Base-by-base conservation (phyloP, 768 basidiomycete genomes). In the Panaeolus cyanescens region DNA sequence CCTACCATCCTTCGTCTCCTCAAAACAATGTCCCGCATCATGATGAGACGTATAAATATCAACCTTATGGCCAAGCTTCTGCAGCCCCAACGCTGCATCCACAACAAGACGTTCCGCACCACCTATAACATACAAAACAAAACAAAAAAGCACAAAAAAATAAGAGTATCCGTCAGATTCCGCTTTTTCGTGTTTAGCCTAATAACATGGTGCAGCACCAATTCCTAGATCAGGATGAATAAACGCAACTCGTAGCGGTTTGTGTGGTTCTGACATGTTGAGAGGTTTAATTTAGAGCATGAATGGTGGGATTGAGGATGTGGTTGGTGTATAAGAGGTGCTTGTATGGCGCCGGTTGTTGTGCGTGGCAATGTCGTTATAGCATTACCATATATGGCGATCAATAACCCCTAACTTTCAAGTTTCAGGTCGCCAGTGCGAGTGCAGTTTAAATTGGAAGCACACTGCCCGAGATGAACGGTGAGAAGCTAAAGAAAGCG, bases 141-240 rank as follows among this genome's bases (percentile, higher is more conserved):
- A n/a, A n/a, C n/a, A n/a, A n/a, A n/a, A n/a, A n/a, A n/a, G n/a
- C n/a, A n/a, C n/a, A 20, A 61, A 12, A 60, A 64, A 32, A 32
- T 39, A 62, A 40, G n/a, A 59, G 64, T 56, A 68, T 62, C 40
- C 56, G 15, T 55, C 19, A 59, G 42, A 20, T 50, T 50, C 22
- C 19, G 9, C 22, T 50, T 40, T 62, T 32, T 57, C 42, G 36
- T 13, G 10, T 62, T 60, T 45, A 60, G 31, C 60, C 39, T 58
- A 45, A 55, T 33, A 28, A 67, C 40, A 61, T 54, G 34, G 22
- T 55, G 59, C 70, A 71, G 69, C 66, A 95, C 95, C 96, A 55
- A 98, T 95, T 60, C 96, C 96, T 4, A 98, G 80, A 78, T 98
- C 96, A 32, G 96, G 96, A 71, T 98, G 96, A 58, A 97, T 81